Evolutionary conservation across 208 protist species (phyloP), one percentile per base, ranked within the genome.

Genomic region (Leishmania turanica): DNA sequence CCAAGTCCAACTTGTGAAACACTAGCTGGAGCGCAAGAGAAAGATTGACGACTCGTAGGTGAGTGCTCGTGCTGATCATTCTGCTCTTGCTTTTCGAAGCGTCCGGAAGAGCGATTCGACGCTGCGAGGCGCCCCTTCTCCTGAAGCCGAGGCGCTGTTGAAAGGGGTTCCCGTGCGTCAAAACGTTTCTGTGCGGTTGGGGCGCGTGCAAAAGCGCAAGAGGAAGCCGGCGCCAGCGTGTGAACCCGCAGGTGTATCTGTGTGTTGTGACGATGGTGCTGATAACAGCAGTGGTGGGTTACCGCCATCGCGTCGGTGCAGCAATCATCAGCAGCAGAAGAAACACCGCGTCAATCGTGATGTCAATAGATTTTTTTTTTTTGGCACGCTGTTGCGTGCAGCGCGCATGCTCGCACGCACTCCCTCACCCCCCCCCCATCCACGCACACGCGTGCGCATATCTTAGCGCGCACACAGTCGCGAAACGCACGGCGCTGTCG

Each of bases 1-100:
- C 31, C 27, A 76, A 53, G 68, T 84, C 80, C 17, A 79, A 80
- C 40, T 51, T 87, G 56, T 83, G 77, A 79, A 73, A 56, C 1
- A 68, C n/a, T 45, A 49, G 11, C 66, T 42, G n/a, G 60, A 66
- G 65, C 47, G 13, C 53, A 42, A 15, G 34, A 37, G 47, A n/a
- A 56, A n/a, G 8, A 11, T 47, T 13, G 45, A 37, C 47, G 3
- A 17, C 8, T 21, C 5, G 27, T 5, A 40, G n/a, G n/a, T 3
- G 40, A 15, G 66, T 19, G 2, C 17, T 17, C 21, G 19, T 47
- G 21, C 40, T 15, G 66, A 71, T 40, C 64, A 68, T 68, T 9
- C 11, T 34, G 66, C 66, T 45, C 40, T 27, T 45, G 66, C 19
- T 9, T 47, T 71, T 47, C 19, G 40, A 71, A 47, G 17, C 2